Base-by-base conservation (phyloP, 805 yeast genomes). In the Zygoascus biomembranicola region DNA sequence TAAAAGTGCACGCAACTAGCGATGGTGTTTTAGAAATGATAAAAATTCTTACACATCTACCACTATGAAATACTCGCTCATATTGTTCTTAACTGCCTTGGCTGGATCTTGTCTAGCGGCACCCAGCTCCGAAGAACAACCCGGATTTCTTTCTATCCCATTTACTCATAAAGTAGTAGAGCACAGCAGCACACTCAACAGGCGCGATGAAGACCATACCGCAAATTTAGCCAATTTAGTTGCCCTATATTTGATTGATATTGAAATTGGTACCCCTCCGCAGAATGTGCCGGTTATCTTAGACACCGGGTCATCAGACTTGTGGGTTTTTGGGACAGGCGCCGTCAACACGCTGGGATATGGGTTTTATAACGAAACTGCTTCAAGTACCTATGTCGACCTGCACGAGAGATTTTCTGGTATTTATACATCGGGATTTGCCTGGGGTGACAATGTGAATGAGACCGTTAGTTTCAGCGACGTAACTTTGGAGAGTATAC, bases 221-320 rank as follows among this genome's bases (percentile, higher is more conserved):
- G 13, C 26, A 14, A 13, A 13, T 11, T 13, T 16, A 11, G 5
- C 5, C 44, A 19, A 42, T 19, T 47, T 39, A 46, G 23, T 39
- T 53, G 50, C 19, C 53, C 2, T 46, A 57, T 59, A 57, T 47
- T 43, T 48, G 23, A 52, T 55, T n/a, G 43, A 43, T n/a, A 28
- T 66, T 18, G 52, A 64, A 4, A 53, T 76, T 16, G 80, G 81
- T 11, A 69, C 73, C 1, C 78, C 78, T 4, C 61, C 67, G 1
- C 77, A 75, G 55, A 60, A 63, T 20, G 55, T 74, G 10, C 63
- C 67, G 8, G 73, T 75, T 3, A 59, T 70, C 32, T 59, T 77
- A 35, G 81, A 77, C 58, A 75, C 80, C 2, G 81, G 80, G 2
- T 75, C 79, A 6, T 70, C 78, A 0, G 78, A 76, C 54, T 63